Conservation (phyloP, 768 basidiomycete genomes). For the Mycena kentingensis region DNA sequence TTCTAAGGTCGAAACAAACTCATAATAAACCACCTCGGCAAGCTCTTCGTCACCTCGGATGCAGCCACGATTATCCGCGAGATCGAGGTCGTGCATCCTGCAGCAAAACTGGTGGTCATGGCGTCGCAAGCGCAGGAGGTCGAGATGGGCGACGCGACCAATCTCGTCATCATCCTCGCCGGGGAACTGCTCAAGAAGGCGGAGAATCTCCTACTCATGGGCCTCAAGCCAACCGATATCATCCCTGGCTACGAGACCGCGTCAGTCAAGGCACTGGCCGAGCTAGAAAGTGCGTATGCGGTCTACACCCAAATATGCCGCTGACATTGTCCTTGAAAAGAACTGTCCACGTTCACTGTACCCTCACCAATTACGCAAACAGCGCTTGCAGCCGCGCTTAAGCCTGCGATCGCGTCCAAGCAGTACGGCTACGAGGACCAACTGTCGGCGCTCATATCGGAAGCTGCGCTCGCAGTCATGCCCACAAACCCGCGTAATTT, state of each 20-base stretch:
- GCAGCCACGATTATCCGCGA: conserved; percentile 98
- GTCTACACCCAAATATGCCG: too few relatives aligned
- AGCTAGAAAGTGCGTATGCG: conserved; percentile 79
- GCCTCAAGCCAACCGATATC: conserved; percentile 94
- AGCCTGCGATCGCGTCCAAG: conserved; percentile 93
- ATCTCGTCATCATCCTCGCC: conserved; percentile 91
- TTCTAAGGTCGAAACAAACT: conserved; percentile 89
- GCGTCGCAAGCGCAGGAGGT: conserved; percentile 94
- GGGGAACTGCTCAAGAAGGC: conserved; percentile 95
- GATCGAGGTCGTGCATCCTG: conserved; percentile 97
- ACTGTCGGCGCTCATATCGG: conserved; percentile 82
- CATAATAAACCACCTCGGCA: conserved; percentile 94
- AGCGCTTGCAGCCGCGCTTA: conserved; percentile 73
- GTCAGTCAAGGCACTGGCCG: conserved; percentile 75
- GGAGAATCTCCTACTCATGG: conserved; percentile 92
- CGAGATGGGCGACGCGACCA: conserved; percentile 99
- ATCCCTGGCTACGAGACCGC: conserved; percentile 96
- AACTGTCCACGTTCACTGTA: conserved; percentile 67
- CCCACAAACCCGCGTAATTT: conserved; percentile 85
- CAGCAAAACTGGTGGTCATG: conserved; percentile 99
- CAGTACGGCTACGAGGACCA: conserved; percentile 93
- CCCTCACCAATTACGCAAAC: conserved; percentile 72
- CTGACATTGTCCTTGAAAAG: conserved; percentile 51
- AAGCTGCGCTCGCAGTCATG: conserved; percentile 93
- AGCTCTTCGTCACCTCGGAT: conserved; percentile 96